A percentile compares a stretch with the other conserved stretches of the same genome.
phyloP scores from a whole-genome alignment of 805 yeast species.

The Candida jianshihensis region DNA sequence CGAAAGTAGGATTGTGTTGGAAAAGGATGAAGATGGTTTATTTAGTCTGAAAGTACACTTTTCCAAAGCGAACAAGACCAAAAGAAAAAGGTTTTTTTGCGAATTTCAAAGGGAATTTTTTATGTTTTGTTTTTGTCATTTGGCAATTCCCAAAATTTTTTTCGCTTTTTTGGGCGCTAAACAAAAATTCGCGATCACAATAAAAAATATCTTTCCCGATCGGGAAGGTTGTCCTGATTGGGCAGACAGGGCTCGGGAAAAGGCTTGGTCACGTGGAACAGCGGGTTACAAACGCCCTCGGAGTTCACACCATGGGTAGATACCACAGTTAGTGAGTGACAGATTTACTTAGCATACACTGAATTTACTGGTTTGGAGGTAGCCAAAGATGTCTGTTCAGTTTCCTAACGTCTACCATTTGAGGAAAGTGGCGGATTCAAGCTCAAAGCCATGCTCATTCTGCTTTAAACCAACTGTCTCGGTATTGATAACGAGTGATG shows the following conservation, averaged over 20 bases:
- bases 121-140: neutral
- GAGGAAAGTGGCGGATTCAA: slow-evolving; percentile 15
- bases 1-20: too few species aligned
- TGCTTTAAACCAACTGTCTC: slow-evolving; percentile 21
- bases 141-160: too few species aligned
- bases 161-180: too few species aligned
- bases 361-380: neutral
- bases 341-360: too few species aligned
- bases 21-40: too few species aligned
- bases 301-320: too few species aligned
- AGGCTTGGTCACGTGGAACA: too few species aligned
- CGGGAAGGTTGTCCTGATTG: neutral
- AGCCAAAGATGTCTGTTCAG: neutral
- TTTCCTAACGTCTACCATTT: slow-evolving; percentile 20
- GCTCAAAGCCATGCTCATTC: slow-evolving; percentile 19
- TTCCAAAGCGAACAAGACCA: neutral
- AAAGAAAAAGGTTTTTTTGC: neutral
- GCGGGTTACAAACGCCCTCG: too few species aligned
- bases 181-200: neutral
- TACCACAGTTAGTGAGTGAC: too few species aligned
- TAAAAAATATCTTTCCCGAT: neutral
- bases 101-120: neutral
- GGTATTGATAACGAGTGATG: slow-evolving; percentile 21
- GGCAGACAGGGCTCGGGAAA: too few species aligned
- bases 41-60: too few species aligned